Conservation (phyloP, 2,329 filamentous ascomycete genomes). For the Pseudogymnoascus sp. region DNA sequence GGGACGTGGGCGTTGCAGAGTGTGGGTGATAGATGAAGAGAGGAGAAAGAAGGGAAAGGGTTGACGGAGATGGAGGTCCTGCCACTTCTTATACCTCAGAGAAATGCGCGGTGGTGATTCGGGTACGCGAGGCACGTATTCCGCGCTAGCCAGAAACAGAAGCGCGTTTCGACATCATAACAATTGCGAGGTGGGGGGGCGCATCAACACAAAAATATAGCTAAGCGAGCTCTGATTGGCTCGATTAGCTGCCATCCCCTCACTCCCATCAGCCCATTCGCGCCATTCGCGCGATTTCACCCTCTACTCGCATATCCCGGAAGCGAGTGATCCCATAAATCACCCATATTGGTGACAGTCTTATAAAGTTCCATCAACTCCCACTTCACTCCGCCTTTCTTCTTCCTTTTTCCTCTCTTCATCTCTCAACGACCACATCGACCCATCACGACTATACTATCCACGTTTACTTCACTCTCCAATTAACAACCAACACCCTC, state of each 20-base stretch:
- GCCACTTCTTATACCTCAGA: conserved; percentile 13
- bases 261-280: conserved; percentile 16
- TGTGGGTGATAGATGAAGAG: conserved; percentile 26
- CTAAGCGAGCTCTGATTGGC: conserved; percentile 7
- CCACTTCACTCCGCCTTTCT: conserved; percentile 19
- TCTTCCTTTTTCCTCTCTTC: conserved; percentile 22
- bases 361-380: conserved; percentile 14
- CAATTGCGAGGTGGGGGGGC: neutral
- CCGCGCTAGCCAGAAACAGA: neutral
- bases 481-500: conserved; percentile 22
- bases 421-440: conserved; percentile 10
- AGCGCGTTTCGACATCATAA: conserved; percentile 12
- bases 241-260: conserved; percentile 16
- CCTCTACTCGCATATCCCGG: neutral
- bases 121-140: conserved; percentile 10
- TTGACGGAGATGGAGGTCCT: conserved; percentile 11
- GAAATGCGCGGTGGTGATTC: conserved; percentile 12
- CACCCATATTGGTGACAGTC: conserved; percentile 9
- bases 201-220: conserved; percentile 1
- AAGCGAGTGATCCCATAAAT: conserved; percentile 14
- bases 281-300: conserved; percentile 19
- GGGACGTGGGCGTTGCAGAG: conserved; percentile 15
- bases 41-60: conserved; percentile 19
- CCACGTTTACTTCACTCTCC: conserved; percentile 19
- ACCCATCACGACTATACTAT: conserved; percentile 17